Percentiles rank a stretch among this genome's conserved stretches.
Conservation (phyloP, 2,329 filamentous ascomycete species). For the Hymenoscyphus fraxineus region DNA sequence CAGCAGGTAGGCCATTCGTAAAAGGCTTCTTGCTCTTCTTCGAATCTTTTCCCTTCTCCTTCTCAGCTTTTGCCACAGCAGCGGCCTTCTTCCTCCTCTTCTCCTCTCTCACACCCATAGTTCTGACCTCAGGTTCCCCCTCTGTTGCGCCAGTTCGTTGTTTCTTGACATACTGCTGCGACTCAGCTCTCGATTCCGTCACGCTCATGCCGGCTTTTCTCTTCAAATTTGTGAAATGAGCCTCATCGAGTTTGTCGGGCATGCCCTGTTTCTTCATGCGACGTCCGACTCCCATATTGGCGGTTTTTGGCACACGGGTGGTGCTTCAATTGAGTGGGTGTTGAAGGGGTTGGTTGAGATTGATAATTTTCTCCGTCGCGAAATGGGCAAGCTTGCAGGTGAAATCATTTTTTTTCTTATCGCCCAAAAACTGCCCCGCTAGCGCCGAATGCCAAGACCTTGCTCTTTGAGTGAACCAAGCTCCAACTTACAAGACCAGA, state of each 20-base stretch:
- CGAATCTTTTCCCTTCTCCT: conserved; percentile 35
- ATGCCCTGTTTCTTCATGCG: conserved; percentile 95
- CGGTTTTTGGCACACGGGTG: conserved; percentile 7
- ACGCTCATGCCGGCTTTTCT: conserved; percentile 74
- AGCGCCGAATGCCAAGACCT: conserved; percentile 4
- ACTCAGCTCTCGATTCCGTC: conserved; percentile 50
- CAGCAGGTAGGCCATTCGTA: conserved; percentile 36
- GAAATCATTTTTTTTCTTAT: conserved; percentile 11
- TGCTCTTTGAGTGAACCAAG: not conserved
- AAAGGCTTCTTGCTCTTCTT: conserved; percentile 34
- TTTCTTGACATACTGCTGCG: conserved; percentile 50
- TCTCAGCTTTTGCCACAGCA: conserved; percentile 35
- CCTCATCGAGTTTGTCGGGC: conserved; percentile 77
- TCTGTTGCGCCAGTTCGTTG: conserved; percentile 50
- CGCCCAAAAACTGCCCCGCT: conserved; percentile 23
- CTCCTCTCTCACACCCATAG: conserved; percentile 41
- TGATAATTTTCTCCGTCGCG: not conserved
- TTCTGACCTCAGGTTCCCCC: conserved; percentile 30
- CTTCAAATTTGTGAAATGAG: conserved; percentile 74
- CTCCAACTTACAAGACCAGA: not conserved
- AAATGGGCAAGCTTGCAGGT: not conserved
- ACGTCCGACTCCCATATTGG: conserved; percentile 79
- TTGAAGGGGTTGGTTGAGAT: conserved; percentile 1
- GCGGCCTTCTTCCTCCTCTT: conserved; percentile 45
- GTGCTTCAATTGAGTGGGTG: not conserved